Evolutionary conservation across 139 green algal species (phyloP).

Genomic region (Chara braunii): DNA sequence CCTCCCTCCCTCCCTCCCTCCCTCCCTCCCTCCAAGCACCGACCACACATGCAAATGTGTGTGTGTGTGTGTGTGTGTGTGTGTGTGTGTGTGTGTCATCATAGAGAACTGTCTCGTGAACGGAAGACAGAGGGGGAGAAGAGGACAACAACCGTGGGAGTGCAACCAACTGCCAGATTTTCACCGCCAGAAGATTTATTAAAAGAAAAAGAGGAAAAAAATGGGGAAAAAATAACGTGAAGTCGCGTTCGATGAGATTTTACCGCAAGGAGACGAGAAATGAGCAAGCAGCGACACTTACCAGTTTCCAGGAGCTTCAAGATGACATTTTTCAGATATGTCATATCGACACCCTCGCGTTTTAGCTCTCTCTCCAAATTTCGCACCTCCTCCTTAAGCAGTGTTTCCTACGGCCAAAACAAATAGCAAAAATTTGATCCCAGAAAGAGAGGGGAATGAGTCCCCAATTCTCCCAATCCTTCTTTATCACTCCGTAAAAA

Average conservation of each 20-base stretch:
- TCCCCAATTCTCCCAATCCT: neutral
- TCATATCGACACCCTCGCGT: slow-evolving; percentile 44
- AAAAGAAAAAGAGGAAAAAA: too few species aligned
- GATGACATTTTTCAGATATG: slow-evolving; percentile 50
- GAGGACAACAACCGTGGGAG: too few species aligned
- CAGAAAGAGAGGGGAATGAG: neutral
- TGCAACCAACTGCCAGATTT: too few species aligned
- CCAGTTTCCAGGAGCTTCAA: slow-evolving; percentile 42
- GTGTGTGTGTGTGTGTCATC: too few species aligned
- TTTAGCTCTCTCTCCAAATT: slow-evolving; percentile 33
- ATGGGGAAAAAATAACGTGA: too few species aligned
- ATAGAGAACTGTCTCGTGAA: too few species aligned
- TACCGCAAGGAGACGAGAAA: neutral
- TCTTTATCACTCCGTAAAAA: neutral
- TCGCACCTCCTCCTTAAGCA: slow-evolving; percentile 35
- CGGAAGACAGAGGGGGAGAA: too few species aligned
- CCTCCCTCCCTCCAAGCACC: too few species aligned
- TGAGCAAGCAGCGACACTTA: neutral
- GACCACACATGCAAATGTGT: too few species aligned
- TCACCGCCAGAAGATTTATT: too few species aligned
- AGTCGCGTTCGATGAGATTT: neutral
- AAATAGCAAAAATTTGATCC: neutral
- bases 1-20: too few species aligned
- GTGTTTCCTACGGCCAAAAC: slow-evolving; percentile 8
- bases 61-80: too few species aligned